Percentiles rank a stretch among this genome's conserved stretches.
These are phyloP conservation scores for Garcileccinum viscosum DNA, from an alignment of 1,284 basidiomycete species.

Conservation along the genomic window DNA sequence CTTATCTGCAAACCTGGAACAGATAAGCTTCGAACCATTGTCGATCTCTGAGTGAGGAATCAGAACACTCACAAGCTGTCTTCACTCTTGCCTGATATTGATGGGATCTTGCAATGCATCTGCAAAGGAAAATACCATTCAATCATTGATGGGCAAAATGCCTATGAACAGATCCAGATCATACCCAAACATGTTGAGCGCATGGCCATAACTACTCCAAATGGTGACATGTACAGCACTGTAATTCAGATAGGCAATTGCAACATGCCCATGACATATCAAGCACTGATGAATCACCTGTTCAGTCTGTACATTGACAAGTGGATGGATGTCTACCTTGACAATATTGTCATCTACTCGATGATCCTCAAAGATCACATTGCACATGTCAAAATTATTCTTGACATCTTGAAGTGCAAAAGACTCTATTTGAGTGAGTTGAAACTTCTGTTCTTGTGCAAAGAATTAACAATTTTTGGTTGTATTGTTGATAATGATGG, in stretches of 20 bases:
- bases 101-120: slow-evolving; percentile 33
- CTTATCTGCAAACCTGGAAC: slow-evolving; percentile 6
- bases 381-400: slow-evolving; percentile 34
- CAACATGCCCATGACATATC: slow-evolving; percentile 35
- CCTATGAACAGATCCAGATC: slow-evolving; percentile 45
- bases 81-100: slow-evolving; percentile 39
- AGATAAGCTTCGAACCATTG: slow-evolving; percentile 24
- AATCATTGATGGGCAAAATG: slow-evolving; percentile 40
- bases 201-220: slow-evolving; percentile 33
- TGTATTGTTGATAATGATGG: slow-evolving; percentile 41
- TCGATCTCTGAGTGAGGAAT: slow-evolving; percentile 35
- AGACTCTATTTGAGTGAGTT: slow-evolving; percentile 37
- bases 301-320: slow-evolving; percentile 29
- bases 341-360: slow-evolving; percentile 46
- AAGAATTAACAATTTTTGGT: slow-evolving; percentile 38
- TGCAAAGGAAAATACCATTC: slow-evolving; percentile 28
- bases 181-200: slow-evolving; percentile 38
- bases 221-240: slow-evolving; percentile 43
- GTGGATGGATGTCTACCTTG: slow-evolving; percentile 34
- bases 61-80: slow-evolving; percentile 43
- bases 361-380: slow-evolving; percentile 42
- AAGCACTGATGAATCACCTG: slow-evolving; percentile 39
- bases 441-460: slow-evolving; percentile 30
- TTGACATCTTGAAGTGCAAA: slow-evolving; percentile 36
- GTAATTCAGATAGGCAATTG: slow-evolving; percentile 43